Conservation (phyloP, 352 stramenopile genomes). For the Globisporangium yorkense region DNA sequence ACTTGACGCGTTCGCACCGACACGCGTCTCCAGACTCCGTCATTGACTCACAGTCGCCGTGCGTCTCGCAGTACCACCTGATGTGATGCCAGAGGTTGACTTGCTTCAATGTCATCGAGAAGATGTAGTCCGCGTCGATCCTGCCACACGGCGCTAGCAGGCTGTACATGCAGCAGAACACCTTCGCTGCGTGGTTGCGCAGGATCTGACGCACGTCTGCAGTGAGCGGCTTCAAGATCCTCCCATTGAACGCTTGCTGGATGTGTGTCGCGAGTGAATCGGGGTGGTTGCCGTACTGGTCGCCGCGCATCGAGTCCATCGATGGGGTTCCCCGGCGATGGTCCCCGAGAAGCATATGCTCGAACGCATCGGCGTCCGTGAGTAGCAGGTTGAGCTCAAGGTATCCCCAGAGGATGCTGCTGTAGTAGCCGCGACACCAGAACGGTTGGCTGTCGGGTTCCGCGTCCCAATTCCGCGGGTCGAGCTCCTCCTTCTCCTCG, state of each 20-base stretch:
- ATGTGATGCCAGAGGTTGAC: background rate
- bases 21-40: background rate
- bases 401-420: slow-evolving; percentile 22
- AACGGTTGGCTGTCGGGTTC: background rate
- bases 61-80: background rate
- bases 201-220: slow-evolving; percentile 5
- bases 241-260: background rate
- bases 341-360: background rate
- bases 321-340: background rate
- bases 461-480: slow-evolving; percentile 17
- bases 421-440: slow-evolving; percentile 2
- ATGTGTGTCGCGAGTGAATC: background rate
- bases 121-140: background rate
- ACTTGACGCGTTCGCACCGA: background rate
- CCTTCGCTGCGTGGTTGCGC: slow-evolving; percentile 8
- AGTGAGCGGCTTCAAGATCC: background rate
- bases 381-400: slow-evolving; percentile 29
- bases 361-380: slow-evolving; percentile 18
- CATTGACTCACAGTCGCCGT: background rate
- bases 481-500: slow-evolving; percentile 18
- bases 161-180: slow-evolving; percentile 14
- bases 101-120: background rate
- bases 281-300: background rate
- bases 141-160: background rate
- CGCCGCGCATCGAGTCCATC: background rate